Evolutionary conservation across 2,329 filamentous ascomycete genomes (phyloP).

Genomic region (Cladophialophora psammophila): DNA sequence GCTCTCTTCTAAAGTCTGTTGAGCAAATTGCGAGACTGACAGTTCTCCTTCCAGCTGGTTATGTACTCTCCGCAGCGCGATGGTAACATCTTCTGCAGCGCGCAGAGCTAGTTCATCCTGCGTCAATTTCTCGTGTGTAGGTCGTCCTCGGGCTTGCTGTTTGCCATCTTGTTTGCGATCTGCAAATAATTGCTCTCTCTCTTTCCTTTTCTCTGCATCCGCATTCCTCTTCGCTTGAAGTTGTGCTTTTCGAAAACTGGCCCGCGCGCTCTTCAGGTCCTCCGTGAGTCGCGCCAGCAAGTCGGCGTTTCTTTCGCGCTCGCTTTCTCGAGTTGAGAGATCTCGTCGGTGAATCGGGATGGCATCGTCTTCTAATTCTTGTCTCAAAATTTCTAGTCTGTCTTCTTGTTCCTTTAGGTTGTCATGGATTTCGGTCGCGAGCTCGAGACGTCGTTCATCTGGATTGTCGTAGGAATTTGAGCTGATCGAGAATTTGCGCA

Average conservation of each 20-base stretch:
- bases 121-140: conserved; percentile 60
- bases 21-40: conserved; percentile 84
- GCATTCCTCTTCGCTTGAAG: conserved; percentile 78
- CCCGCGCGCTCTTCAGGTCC: conserved; percentile 72
- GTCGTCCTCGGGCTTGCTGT: conserved; percentile 29
- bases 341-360: conserved; percentile 21
- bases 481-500: conserved; percentile 67
- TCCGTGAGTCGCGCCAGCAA: conserved; percentile 70
- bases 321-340: conserved; percentile 49
- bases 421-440: conserved; percentile 81
- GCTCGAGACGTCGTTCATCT: conserved; percentile 69
- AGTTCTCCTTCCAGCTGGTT: conserved; percentile 85
- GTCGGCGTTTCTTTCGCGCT: conserved; percentile 71
- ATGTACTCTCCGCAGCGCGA: conserved; percentile 83
- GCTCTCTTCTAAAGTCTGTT: conserved; percentile 73
- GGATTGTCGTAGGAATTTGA: conserved; percentile 70
- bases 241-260: conserved; percentile 81
- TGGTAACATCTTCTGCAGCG: conserved; percentile 83
- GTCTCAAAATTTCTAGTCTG: conserved; percentile 78
- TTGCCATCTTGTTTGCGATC: conserved; percentile 45
- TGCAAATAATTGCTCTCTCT: conserved; percentile 78
- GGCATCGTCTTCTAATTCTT: conserved; percentile 72
- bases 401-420: conserved; percentile 79
- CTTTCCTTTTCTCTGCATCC: conserved; percentile 74
- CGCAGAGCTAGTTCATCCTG: conserved; percentile 76